A percentile compares a stretch with the other conserved stretches of the same genome.
phyloP scores from a whole-genome alignment of 1,284 basidiomycete genomes.

The Coriolopsis trogii region DNA sequence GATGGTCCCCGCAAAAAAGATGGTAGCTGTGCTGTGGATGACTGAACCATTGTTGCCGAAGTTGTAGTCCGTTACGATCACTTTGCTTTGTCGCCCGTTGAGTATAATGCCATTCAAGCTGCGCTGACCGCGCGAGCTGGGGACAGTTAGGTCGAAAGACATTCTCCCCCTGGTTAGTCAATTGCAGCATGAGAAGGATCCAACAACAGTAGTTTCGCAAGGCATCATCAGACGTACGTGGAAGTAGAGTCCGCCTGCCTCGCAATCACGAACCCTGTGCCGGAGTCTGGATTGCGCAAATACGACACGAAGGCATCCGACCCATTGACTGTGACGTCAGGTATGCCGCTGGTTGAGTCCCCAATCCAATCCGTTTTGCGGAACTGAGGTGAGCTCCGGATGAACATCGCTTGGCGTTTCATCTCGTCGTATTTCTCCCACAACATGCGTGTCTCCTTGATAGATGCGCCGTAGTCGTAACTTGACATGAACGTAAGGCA shows the following conservation, averaged over 20 bases:
- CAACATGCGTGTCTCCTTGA: conserved; percentile 67
- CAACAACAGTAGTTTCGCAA: no score
- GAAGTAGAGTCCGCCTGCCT: conserved; percentile 70
- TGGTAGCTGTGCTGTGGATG: conserved; percentile 67
- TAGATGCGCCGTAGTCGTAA: conserved; percentile 72
- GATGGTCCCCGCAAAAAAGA: conserved; percentile 70
- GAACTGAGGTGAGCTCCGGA: conserved; percentile 75
- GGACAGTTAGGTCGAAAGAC: conserved; percentile 58
- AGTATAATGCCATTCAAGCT: conserved; percentile 57
- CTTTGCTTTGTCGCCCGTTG: conserved; percentile 68
- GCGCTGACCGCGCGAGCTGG: conserved; percentile 50
- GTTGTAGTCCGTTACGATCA: conserved; percentile 67
- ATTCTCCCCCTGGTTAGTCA: conserved; percentile 43
- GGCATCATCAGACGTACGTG: conserved; percentile 59
- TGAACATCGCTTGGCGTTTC: conserved; percentile 74
- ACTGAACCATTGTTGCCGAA: conserved; percentile 57
- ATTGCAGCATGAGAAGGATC: no score
- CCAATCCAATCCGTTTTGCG: conserved; percentile 79
- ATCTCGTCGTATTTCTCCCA: conserved; percentile 73
- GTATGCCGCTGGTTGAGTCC: conserved; percentile 53
- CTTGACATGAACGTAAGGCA: conserved; percentile 12
- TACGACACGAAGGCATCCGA: conserved; percentile 60
- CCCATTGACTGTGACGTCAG: conserved; percentile 49
- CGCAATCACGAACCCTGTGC: conserved; percentile 68
- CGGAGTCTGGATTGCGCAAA: conserved; percentile 67